Evolutionary conservation across 2,329 filamentous ascomycete genomes (phyloP).

Genomic region (Botryosphaeria dothidea): DNA sequence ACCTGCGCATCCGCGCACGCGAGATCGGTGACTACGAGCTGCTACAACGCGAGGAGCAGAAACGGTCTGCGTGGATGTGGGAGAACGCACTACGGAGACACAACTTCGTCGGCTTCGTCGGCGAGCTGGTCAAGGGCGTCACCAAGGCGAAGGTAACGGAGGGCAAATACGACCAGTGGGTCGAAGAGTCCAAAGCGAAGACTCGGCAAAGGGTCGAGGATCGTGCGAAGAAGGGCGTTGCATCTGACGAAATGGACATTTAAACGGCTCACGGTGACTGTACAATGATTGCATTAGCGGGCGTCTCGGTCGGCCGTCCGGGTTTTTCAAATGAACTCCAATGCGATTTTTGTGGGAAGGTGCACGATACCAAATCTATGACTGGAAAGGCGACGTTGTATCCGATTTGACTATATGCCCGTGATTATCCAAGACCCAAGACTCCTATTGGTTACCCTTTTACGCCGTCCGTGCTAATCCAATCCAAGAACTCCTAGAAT

Average conservation of each 20-base stretch:
- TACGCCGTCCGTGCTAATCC: too few relatives aligned
- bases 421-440: not conserved
- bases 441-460: too few relatives aligned
- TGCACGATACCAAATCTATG: not conserved
- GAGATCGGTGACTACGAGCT: slow-evolving; percentile 82
- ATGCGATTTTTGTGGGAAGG: not conserved
- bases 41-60: slow-evolving; percentile 76
- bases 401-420: not conserved
- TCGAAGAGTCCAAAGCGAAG: slow-evolving; percentile 65
- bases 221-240: slow-evolving; percentile 41
- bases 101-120: slow-evolving; percentile 96
- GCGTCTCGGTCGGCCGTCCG: not conserved
- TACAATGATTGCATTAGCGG: slow-evolving; percentile 1
- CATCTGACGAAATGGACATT: slow-evolving; percentile 29
- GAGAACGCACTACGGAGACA: slow-evolving; percentile 90
- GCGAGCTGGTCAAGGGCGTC: slow-evolving; percentile 85
- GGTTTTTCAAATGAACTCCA: not conserved
- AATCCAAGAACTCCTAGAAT: not conserved
- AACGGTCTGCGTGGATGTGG: slow-evolving; percentile 85
- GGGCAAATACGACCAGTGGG: slow-evolving; percentile 72
- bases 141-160: slow-evolving; percentile 71
- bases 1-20: slow-evolving; percentile 73
- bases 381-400: too few relatives aligned
- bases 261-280: not conserved
- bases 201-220: slow-evolving; percentile 53